Evolutionary conservation across 1,284 basidiomycete species (phyloP), one percentile per base, ranked within the genome.

Genomic region (Uromyces viciae-fabae): DNA sequence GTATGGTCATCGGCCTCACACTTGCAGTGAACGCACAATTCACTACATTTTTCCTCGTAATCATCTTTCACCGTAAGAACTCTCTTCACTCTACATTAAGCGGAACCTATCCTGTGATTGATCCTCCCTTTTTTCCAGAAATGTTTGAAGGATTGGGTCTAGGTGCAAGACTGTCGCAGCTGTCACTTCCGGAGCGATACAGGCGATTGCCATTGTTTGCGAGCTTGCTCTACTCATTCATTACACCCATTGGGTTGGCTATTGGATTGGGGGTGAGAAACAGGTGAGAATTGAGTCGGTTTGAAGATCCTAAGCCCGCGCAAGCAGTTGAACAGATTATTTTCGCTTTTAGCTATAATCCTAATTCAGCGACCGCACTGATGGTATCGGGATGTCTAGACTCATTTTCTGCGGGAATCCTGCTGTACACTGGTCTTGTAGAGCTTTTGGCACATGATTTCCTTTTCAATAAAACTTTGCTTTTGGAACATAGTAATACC

Each of bases 1-100:
- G 87, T 84, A 85, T 98, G 58, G 90, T 99, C 83, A 94, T 99
- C 83, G 96, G 96, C 0, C 88, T 99, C 33, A 98, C 96, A 0
- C 90, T 99, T 66, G 95, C 94, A 28, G 94, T 96, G 43, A 90
- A 92, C 84, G 87, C 89, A 36, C 85, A 90, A 69, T 98, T 99
- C 87, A 92, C 90, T 82, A 87, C 92, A 15, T 90, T 99, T 28
- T 95, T 98, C 85, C 88, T 95, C 82, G 95, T 98, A 81, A 87
- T 98, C 83, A 88, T 96, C 85, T 98, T 87, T 83, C 86, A 87
- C 83, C 86, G 83, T 82, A 69, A 82, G 82, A 82, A 1, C 11
- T 25, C 49, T 28, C 1, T n/a, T n/a, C n/a, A n/a, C n/a, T n/a
- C n/a, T n/a, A n/a, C n/a, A n/a, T n/a, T n/a, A n/a, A n/a, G n/a